Percentiles rank a stretch among this genome's conserved stretches.
Conservation (phyloP, 306 rosid genomes). For the Citrullus colocynthis region DNA sequence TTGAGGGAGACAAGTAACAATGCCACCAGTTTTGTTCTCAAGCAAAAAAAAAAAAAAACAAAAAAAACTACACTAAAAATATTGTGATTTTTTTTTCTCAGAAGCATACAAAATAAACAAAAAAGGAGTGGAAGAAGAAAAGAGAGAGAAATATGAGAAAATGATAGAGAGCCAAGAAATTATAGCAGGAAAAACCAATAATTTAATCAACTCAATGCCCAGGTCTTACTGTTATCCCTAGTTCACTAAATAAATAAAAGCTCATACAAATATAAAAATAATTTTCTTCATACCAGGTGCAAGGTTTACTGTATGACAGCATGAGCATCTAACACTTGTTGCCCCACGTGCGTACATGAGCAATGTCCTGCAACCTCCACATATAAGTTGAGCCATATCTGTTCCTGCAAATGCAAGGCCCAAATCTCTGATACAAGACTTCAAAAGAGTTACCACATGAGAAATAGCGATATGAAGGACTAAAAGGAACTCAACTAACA, state of each 20-base stretch:
- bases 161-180: not conserved
- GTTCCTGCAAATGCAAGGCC: conserved; percentile 39
- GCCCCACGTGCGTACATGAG: conserved; percentile 85
- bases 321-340: conserved; percentile 92
- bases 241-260: not conserved
- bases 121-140: not conserved
- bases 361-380: conserved; percentile 96
- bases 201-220: not conserved
- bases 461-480: not conserved
- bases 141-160: not conserved
- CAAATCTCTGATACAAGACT: not conserved
- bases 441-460: not conserved
- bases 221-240: not conserved
- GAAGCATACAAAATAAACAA: not conserved
- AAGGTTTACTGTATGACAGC: conserved; percentile 83
- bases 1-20: not conserved
- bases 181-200: not conserved
- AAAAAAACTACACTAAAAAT: not conserved
- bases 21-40: not conserved
- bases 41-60: not conserved
- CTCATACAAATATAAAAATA: not conserved
- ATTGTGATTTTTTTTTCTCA: not conserved
- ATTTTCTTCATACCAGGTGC: conserved; percentile 51
- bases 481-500: not conserved
- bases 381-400: conserved; percentile 87